A percentile compares a stretch with the other conserved stretches of the same genome.
These are phyloP conservation scores for Leishmania braziliensis DNA, from an alignment of 208 protist genomes.

Conservation along the genomic window DNA sequence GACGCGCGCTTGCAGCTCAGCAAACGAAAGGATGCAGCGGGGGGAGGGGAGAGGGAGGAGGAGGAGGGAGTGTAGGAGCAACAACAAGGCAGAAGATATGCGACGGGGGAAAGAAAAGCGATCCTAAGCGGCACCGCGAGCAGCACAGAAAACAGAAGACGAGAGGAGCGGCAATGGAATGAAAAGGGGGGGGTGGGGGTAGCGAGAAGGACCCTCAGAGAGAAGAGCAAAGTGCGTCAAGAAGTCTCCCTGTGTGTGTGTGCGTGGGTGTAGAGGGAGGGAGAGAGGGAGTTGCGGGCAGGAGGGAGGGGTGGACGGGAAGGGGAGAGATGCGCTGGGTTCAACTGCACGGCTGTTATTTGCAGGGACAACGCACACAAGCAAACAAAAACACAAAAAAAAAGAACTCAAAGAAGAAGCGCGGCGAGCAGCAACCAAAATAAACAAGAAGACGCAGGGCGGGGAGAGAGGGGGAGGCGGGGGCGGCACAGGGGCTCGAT, in stretches of 20 bases:
- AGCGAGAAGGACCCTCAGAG: not conserved
- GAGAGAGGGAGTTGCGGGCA: too few relatives aligned
- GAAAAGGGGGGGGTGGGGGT: not conserved
- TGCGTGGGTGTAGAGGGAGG: too few relatives aligned
- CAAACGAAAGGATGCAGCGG: not conserved
- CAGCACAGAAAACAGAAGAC: not conserved
- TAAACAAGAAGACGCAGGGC: too few relatives aligned
- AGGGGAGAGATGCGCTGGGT: too few relatives aligned
- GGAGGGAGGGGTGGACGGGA: too few relatives aligned
- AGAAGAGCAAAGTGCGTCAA: not conserved
- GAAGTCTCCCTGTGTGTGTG: too few relatives aligned
- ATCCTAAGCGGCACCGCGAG: too few relatives aligned
- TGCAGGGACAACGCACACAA: not conserved
- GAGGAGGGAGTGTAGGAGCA: not conserved
- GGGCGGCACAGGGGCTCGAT: not conserved
- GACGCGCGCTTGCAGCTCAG: not conserved
- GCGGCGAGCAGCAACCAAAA: too few relatives aligned
- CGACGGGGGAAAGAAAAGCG: too few relatives aligned
- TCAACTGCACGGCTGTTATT: not conserved
- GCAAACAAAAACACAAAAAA: too few relatives aligned
- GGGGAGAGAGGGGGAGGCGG: not conserved
- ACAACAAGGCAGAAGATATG: too few relatives aligned
- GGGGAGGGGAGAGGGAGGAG: not conserved
- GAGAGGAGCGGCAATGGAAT: not conserved
- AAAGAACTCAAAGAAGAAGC: too few relatives aligned